A percentile compares a stretch with the other conserved stretches of the same genome.
phyloP scores from a whole-genome alignment of 768 basidiomycete genomes.

The Solioccasus polychromus region DNA sequence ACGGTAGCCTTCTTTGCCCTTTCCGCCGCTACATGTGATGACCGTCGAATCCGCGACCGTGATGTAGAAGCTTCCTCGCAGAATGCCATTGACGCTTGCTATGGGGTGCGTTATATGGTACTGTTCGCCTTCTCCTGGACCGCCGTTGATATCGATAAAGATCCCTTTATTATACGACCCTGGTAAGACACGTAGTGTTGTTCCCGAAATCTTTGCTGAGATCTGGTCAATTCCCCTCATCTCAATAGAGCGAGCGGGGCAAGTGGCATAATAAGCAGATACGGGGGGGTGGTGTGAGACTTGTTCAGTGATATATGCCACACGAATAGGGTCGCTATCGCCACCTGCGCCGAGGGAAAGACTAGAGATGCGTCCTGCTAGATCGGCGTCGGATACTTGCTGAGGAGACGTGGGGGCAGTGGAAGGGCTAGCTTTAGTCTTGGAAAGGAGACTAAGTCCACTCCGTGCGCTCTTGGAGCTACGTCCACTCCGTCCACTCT shows the following conservation, averaged over 20 bases:
- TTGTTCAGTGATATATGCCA: constrained; percentile 87
- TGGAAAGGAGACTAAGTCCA: constrained; percentile 53
- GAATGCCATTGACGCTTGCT: constrained; percentile 87
- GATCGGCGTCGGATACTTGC: constrained; percentile 34
- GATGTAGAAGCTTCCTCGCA: constrained; percentile 89
- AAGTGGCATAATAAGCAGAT: constrained; percentile 76
- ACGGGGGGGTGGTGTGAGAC: constrained; percentile 97
- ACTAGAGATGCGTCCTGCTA: constrained; percentile 57
- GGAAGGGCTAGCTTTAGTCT: constrained; percentile 36
- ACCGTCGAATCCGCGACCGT: constrained; percentile 79
- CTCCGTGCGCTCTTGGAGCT: constrained; percentile 63
- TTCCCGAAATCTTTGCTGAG: constrained; percentile 86
- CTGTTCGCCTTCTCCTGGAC: constrained; percentile 69
- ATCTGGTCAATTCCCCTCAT: constrained; percentile 90
- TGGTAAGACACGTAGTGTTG: constrained; percentile 76
- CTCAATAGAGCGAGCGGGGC: constrained; percentile 70
- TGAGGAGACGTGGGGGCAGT: constrained; percentile 47
- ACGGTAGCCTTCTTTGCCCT: constrained; percentile 60
- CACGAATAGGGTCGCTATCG: constrained; percentile 46
- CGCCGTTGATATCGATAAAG: constrained; percentile 74
- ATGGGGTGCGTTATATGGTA: constrained; percentile 90
- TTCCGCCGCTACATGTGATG: constrained; percentile 76
- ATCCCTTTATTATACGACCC: constrained; percentile 88
- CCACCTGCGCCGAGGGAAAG: constrained; percentile 48
- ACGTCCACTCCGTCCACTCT: constrained; percentile 44